Evolutionary conservation across 257 asterid species (phyloP), one percentile per base, ranked within the genome.

Genomic region (Cinchona pubescens): DNA sequence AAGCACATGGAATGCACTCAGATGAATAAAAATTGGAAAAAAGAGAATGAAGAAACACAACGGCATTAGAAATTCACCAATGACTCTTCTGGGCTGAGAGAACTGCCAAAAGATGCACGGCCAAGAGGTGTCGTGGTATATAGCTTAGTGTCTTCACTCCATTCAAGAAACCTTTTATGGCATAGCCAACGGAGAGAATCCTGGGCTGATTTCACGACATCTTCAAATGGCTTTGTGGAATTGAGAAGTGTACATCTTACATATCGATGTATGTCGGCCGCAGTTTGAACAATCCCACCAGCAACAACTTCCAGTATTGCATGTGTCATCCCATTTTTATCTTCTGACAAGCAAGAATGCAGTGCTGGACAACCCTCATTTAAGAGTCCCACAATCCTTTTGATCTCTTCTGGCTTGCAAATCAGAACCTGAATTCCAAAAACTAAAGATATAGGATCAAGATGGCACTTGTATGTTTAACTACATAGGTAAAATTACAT

Each of bases 211-310:
- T 85, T 92, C 73, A 94, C 99, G 79, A 94, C 99, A 85, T 90
- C 92, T 82, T 90, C 99, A 87, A 94, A 94, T 64, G 97, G 97
- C 84, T 87, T 89, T 71, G 92, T 92, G 62, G 99, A 91, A 83
- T 94, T 90, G 83, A 94, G 91, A 87, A 94, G 99, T 61, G 99
- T 94, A 76, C 98, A 94, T 80, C 99, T 86, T 43, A 94, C 98
- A 80, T 94, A 94, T 78, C 98, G 91, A 87, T 94, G 82, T 86
- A 94, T 94, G 71, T 94, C 99, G 77, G 76, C 78, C 70, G 99
- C 96, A 71, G 97, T 92, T 83, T 94, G 99, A 82, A 94, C 99
- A 82, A 94, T 92, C 79, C 99, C 99, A 72, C 99, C 97, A 78
- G 98, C 96, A 79, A 92, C 98, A 79, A 94, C 99, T 86, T 94